Evolutionary conservation across 768 basidiomycete genomes (phyloP), one percentile per base, ranked within the genome.

Genomic region (Trichaptum fuscoviolaceum): DNA sequence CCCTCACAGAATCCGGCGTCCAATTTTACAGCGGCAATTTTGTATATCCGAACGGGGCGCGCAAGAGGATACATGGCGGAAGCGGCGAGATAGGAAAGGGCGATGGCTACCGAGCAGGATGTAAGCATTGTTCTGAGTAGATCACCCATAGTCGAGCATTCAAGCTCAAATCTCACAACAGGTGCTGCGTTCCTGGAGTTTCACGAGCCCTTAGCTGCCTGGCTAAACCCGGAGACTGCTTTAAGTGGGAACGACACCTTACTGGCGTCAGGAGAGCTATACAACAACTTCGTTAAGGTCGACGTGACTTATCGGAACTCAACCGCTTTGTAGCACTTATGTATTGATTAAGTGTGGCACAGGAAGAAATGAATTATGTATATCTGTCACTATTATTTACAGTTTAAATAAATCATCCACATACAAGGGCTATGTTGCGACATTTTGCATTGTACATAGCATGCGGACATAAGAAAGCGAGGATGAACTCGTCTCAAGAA

Each of bases 61-160:
- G 87, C 59, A 91, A 92, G 80, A 85, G 83, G 74, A 88, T 90
- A 36, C 91, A 93, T 70, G 90, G 90, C 20, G 90, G 90, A 1
- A 85, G 84, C n/a, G 89, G 89, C 25, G 75, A 77, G 23, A 75
- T 73, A 62, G 85, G 80, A 26, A 73, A 81, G 24, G 85, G 85
- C 0, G 84, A 87, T 66, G 84, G 87, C 7, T 91, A 92, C 72
- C 76, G 78, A 35, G 78, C 84, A 18, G 82, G 81, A 64, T 82
- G 89, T 89, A 75, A 15, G 69, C 64, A 61, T n/a, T n/a, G n/a
- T n/a, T n/a, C n/a, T n/a, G n/a, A n/a, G n/a, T n/a, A n/a, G 36
- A 25, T 25, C 59, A 25, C 30, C 3, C 25, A 25, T 61, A 5
- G 2, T 15, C 59, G 59, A 61, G 23, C 15, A 15, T 61, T 9